These are phyloP conservation scores for Penicillium silybi DNA, from an alignment of 495 filamentous ascomycete species.

Conservation along the genomic window DNA sequence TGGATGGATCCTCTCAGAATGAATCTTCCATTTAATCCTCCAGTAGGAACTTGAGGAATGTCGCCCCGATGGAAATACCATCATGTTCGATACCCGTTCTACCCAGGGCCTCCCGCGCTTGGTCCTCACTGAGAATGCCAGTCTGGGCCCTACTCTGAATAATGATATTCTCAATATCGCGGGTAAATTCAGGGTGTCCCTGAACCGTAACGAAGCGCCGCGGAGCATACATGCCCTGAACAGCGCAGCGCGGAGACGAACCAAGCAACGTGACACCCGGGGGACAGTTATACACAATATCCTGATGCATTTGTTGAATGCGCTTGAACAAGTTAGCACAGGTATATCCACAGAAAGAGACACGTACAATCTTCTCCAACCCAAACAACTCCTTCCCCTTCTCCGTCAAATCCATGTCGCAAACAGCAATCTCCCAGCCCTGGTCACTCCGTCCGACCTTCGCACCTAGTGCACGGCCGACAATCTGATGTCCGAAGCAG, in stretches of 20 bases:
- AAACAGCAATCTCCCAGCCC: slow-evolving; percentile 83
- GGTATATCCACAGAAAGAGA: background rate
- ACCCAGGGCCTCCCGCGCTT: slow-evolving; percentile 61
- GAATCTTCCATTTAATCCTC: slow-evolving; percentile 48
- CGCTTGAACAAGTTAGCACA: slow-evolving; percentile 52
- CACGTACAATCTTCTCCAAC: slow-evolving; percentile 60
- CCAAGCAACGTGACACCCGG: slow-evolving; percentile 59
- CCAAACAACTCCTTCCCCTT: slow-evolving; percentile 72
- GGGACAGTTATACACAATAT: slow-evolving; percentile 68
- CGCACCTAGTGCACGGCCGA: slow-evolving; percentile 69
- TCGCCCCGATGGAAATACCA: slow-evolving; percentile 62
- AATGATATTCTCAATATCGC: slow-evolving; percentile 68
- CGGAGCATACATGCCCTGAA: slow-evolving; percentile 78
- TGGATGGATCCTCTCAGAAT: background rate
- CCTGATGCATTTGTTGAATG: slow-evolving; percentile 88
- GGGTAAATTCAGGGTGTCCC: slow-evolving; percentile 86
- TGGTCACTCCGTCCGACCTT: slow-evolving; percentile 60
- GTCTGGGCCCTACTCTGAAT: slow-evolving; percentile 52
- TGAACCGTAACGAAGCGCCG: slow-evolving; percentile 72
- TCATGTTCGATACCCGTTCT: slow-evolving; percentile 68
- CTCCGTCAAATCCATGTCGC: slow-evolving; percentile 62
- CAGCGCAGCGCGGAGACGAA: slow-evolving; percentile 58
- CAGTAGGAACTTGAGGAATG: slow-evolving; percentile 71
- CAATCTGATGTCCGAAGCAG: slow-evolving; percentile 91
- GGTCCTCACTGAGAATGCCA: slow-evolving; percentile 63